Evolutionary conservation across 2,329 filamentous ascomycete genomes (phyloP).

Genomic region (Cladosporium sp.): DNA sequence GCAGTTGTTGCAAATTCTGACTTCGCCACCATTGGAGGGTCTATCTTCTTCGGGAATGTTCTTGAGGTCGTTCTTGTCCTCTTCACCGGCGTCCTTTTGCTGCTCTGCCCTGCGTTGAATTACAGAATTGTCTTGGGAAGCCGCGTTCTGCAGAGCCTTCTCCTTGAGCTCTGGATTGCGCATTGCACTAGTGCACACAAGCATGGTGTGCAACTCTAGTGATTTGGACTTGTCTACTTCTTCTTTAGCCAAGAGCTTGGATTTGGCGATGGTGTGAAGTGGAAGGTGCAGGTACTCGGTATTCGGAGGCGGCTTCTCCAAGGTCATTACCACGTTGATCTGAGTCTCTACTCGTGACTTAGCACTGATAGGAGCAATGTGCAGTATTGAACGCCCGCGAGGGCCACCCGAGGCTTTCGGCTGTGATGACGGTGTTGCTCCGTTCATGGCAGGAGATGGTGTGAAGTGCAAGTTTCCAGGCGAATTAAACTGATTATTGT

Average conservation of each 20-base stretch:
- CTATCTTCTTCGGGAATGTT: conserved; percentile 62
- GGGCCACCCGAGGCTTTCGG: conserved; percentile 8
- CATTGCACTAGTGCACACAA: conserved; percentile 93
- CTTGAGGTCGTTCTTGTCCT: conserved; percentile 43
- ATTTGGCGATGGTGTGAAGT: conserved; percentile 87
- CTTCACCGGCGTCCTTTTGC: conserved; percentile 34
- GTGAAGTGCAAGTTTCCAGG: conserved; percentile 31
- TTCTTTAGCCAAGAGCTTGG: conserved; percentile 79
- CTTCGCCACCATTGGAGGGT: conserved; percentile 84
- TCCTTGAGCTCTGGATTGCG: conserved; percentile 62
- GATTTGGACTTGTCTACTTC: conserved; percentile 66
- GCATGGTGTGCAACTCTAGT: conserved; percentile 71
- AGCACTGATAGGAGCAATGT: conserved; percentile 35
- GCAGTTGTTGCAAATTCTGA: conserved; percentile 87
- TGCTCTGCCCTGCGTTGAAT: conserved; percentile 41
- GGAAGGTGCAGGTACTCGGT: conserved; percentile 82
- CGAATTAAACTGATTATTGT: conserved; percentile 27
- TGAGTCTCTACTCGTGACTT: conserved; percentile 97
- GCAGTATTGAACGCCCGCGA: conserved; percentile 27
- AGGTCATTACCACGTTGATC: conserved; percentile 78
- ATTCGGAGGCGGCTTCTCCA: conserved; percentile 70
- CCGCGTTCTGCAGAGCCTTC: conserved; percentile 63
- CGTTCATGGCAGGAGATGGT: conserved; percentile 32
- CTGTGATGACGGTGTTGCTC: conserved; percentile 19
- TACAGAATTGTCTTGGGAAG: conserved; percentile 39